phyloP scores from a whole-genome alignment of 1,284 basidiomycete genomes.

The Ustilago shanxiensis region DNA sequence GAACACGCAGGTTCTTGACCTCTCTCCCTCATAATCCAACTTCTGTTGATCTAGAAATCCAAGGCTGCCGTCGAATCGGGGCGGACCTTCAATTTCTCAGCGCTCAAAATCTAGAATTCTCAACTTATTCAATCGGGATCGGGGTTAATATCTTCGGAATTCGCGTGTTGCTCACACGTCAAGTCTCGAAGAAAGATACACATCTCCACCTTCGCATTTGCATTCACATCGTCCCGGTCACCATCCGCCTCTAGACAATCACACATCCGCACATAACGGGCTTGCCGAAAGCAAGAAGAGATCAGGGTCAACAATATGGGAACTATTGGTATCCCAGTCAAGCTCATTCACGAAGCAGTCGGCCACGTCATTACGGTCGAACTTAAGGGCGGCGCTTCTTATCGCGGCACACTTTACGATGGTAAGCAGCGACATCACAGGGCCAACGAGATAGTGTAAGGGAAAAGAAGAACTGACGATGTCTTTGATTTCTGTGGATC shows the following conservation, averaged over 20 bases:
- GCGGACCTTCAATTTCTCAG: constrained; percentile 1
- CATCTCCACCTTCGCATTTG: neutral
- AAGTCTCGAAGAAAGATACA: constrained; percentile 6
- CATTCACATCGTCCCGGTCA: neutral
- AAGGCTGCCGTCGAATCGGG: constrained; percentile 1
- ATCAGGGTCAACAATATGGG: constrained; percentile 42
- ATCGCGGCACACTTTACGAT: constrained; percentile 96
- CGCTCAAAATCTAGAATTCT: neutral
- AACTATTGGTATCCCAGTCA: constrained; percentile 70
- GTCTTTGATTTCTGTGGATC: neutral
- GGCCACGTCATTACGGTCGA: constrained; percentile 98
- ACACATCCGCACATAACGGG: neutral
- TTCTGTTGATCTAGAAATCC: constrained; percentile 24
- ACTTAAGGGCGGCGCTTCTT: constrained; percentile 95
- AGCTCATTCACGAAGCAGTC: constrained; percentile 75
- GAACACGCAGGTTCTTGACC: neutral
- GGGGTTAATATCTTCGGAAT: constrained; percentile 22
- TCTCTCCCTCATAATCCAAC: neutral
- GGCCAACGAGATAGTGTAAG: no score
- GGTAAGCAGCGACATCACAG: constrained; percentile 50
- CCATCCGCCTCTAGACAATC: neutral
- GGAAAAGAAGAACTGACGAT: no score
- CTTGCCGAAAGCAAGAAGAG: neutral
- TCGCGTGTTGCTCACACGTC: constrained; percentile 20
- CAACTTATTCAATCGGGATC: neutral